Conservation (phyloP, 2,329 filamentous ascomycete genomes). For the Colletotrichum eremochloae region DNA sequence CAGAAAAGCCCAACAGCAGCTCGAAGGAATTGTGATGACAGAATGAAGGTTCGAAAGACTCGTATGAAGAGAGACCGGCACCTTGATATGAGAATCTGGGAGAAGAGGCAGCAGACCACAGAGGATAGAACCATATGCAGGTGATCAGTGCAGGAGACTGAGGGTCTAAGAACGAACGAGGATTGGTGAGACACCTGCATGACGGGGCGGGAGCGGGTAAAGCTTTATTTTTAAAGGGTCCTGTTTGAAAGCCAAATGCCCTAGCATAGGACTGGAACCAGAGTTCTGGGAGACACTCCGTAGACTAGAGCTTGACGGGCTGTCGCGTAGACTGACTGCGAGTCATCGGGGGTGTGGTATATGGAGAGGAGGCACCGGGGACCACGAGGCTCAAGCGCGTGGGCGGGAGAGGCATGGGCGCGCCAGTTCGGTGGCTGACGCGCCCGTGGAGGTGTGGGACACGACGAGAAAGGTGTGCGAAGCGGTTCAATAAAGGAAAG, state of each 20-base stretch:
- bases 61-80: slow-evolving; percentile 6
- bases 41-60: neutral
- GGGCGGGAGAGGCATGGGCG: slow-evolving; percentile 31
- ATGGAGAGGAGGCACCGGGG: slow-evolving; percentile 24
- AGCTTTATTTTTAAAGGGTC: slow-evolving; percentile 36
- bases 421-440: slow-evolving; percentile 34
- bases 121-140: slow-evolving; percentile 32
- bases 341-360: slow-evolving; percentile 36
- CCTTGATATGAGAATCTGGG: slow-evolving; percentile 35
- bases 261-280: slow-evolving; percentile 28
- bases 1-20: neutral
- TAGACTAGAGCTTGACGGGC: neutral
- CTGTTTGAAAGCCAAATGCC: slow-evolving; percentile 14
- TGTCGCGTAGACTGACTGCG: neutral
- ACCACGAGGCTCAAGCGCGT: slow-evolving; percentile 41
- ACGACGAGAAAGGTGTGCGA: neutral
- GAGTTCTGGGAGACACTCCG: slow-evolving; percentile 13
- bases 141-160: slow-evolving; percentile 44
- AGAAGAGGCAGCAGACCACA: slow-evolving; percentile 27
- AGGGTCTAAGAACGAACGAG: slow-evolving; percentile 28
- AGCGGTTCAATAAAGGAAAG: neutral
- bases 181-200: slow-evolving; percentile 29
- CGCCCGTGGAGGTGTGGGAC: slow-evolving; percentile 26
- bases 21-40: neutral
- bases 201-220: slow-evolving; percentile 40